A percentile compares a stretch with the other conserved stretches of the same genome.
Conservation (phyloP, 495 filamentous ascomycete species). For the Choiromyces venosus region DNA sequence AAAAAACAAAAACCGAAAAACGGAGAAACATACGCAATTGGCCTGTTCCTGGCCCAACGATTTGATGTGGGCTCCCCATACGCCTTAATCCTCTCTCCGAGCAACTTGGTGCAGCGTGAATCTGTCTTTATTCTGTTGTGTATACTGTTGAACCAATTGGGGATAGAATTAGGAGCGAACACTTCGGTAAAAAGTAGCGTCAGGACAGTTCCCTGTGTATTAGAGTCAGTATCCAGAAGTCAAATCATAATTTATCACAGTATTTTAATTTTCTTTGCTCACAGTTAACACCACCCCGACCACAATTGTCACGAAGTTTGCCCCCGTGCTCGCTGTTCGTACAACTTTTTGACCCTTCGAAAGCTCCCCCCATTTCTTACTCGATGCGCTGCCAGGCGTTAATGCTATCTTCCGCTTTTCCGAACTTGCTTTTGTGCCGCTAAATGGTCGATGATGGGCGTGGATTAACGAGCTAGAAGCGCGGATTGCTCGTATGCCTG, state of each 20-base stretch:
- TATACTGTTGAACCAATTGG: conserved; percentile 80
- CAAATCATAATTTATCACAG: conserved; percentile 22
- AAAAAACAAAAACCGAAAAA: conserved; percentile 3
- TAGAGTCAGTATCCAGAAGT: conserved; percentile 22
- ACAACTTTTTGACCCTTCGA: conserved; percentile 70
- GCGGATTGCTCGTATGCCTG: neutral
- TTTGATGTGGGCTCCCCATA: conserved; percentile 78
- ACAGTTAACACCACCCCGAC: conserved; percentile 72
- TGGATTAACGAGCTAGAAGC: neutral
- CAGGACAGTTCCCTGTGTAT: conserved; percentile 61
- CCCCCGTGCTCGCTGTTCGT: conserved; percentile 80
- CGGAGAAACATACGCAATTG: conserved; percentile 62
- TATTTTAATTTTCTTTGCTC: conserved; percentile 24
- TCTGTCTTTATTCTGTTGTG: conserved; percentile 73
- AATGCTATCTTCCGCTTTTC: neutral
- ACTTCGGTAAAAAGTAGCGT: conserved; percentile 81
- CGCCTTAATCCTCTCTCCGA: conserved; percentile 73
- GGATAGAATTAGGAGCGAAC: conserved; percentile 76
- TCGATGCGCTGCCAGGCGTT: conserved; percentile 65
- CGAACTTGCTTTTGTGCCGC: neutral
- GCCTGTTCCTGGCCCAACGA: conserved; percentile 77
- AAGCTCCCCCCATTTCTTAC: conserved; percentile 72
- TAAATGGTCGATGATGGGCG: neutral
- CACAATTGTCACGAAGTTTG: conserved; percentile 75
- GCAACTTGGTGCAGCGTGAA: conserved; percentile 60